These are phyloP conservation scores for Chlorella sp. DNA, from an alignment of 139 green algal genomes.

Conservation along the genomic window DNA sequence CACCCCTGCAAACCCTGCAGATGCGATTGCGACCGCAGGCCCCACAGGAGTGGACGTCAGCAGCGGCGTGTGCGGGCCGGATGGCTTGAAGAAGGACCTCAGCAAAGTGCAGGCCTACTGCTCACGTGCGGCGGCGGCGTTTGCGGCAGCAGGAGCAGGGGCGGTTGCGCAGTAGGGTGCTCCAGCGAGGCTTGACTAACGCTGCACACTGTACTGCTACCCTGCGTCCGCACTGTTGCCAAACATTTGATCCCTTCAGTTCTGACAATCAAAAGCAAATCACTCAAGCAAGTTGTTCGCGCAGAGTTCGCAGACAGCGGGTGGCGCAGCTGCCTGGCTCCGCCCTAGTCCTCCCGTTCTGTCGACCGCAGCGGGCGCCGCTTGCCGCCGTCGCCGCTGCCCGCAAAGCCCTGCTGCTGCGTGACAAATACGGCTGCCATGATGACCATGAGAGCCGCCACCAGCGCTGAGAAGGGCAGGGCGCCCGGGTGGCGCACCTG, in stretches of 20 bases:
- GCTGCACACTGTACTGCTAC: neutral
- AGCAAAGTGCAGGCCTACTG: slow-evolving; percentile 55
- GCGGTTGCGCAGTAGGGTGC: neutral
- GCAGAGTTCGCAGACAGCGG: too few species aligned
- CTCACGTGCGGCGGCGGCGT: slow-evolving; percentile 16
- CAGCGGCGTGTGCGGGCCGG: slow-evolving; percentile 77
- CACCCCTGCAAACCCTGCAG: neutral
- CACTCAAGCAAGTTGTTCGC: too few species aligned
- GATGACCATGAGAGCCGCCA: slow-evolving; percentile 86
- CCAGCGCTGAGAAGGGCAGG: slow-evolving; percentile 80
- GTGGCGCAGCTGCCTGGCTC: too few species aligned
- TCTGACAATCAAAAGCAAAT: too few species aligned
- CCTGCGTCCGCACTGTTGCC: neutral
- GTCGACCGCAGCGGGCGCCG: slow-evolving; percentile 23
- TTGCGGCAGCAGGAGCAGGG: slow-evolving; percentile 24
- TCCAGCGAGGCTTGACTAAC: too few species aligned
- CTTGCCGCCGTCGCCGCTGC: slow-evolving; percentile 2
- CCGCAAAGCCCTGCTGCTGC: slow-evolving; percentile 57
- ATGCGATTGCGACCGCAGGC: slow-evolving; percentile 58
- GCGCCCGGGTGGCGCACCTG: slow-evolving; percentile 83
- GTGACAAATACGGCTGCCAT: slow-evolving; percentile 85
- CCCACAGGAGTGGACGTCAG: slow-evolving; percentile 86
- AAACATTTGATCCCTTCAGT: too few species aligned
- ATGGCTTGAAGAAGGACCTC: slow-evolving; percentile 66
- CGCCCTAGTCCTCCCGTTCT: slow-evolving; percentile 16